Base-by-base conservation (phyloP, 164 flowering plant species). In the Kingdonia uniflora region DNA sequence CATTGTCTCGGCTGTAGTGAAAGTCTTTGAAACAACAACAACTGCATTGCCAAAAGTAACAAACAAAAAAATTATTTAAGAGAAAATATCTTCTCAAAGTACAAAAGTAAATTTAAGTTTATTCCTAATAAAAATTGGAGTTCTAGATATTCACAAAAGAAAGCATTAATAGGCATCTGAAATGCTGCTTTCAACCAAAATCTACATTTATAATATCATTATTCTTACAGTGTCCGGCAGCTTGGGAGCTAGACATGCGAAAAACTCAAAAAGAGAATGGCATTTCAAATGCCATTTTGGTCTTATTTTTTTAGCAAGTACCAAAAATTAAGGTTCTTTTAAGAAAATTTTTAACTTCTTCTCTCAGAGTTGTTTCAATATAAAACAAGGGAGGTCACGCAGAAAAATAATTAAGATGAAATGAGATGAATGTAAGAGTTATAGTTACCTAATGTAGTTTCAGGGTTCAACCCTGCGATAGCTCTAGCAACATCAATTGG, bases 1-100 rank as follows among this genome's bases (percentile, higher is more conserved):
- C 99, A 94, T 94, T 13, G 96, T 94, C 73, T 94, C 99, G 42
- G 99, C 97, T 38, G 99, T 94, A 39, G 97, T 94, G 64, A 94
- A 89, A 56, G 99, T 94, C 71, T 94, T 94, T 45, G 97, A 94
- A 55, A 94, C 99, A 60, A 94, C 95, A 19, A 94, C 97, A 68
- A 84, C 99, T 89, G 76, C 71, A 74, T 58, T 35, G 51, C 52
- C 49, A 16, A 60, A 35, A 65, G 49, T 37, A 42, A 65, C 59
- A 55, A 65, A 62, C 57, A 7, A 16, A 20, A 54, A 58, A 14
- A 8, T 3, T 8, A 29, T 29, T 29, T 20, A 48, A 14, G 40
- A 41, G 33, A 60, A 54, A 47, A 16, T 2, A 49, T 38, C 58
- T n/a, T n/a, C n/a, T n/a, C n/a, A n/a, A n/a, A n/a, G n/a, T n/a